phyloP scores from a whole-genome alignment of 257 asterid genomes.

The Solanum verrucosum region DNA sequence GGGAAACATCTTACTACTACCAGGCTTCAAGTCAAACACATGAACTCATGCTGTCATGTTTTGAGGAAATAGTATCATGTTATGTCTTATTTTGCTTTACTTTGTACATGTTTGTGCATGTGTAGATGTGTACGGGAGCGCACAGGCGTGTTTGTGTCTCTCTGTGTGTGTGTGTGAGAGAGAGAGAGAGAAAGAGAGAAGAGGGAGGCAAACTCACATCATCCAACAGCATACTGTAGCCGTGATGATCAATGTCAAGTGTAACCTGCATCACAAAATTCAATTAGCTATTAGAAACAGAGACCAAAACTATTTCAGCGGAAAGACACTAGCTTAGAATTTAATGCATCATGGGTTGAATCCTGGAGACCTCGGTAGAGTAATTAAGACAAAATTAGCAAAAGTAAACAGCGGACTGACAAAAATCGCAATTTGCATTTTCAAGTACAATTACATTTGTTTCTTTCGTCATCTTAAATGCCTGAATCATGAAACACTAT shows the following conservation, averaged over 20 bases:
- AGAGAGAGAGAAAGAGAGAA: not conserved
- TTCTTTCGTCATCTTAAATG: not conserved
- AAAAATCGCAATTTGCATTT: not conserved
- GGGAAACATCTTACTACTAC: not conserved
- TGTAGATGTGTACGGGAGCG: not conserved
- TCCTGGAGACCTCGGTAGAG: not conserved
- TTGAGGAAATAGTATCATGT: not conserved
- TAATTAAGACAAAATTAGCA: not conserved
- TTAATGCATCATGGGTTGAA: not conserved
- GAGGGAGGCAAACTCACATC: constrained; percentile 58
- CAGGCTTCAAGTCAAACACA: not conserved
- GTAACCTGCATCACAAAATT: constrained; percentile 58
- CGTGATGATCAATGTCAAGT: constrained; percentile 78
- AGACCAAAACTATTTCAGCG: not conserved
- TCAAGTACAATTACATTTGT: not conserved
- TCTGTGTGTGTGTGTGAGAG: not conserved
- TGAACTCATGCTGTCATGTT: not conserved
- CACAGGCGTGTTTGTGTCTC: not conserved
- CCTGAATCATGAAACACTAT: not conserved
- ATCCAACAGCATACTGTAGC: constrained; percentile 98
- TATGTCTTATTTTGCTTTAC: not conserved
- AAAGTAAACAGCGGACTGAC: not conserved
- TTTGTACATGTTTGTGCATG: not conserved
- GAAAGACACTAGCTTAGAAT: not conserved
- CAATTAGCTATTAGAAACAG: not conserved